Conservation (phyloP, 805 yeast species). For the Candida chauliodis region DNA sequence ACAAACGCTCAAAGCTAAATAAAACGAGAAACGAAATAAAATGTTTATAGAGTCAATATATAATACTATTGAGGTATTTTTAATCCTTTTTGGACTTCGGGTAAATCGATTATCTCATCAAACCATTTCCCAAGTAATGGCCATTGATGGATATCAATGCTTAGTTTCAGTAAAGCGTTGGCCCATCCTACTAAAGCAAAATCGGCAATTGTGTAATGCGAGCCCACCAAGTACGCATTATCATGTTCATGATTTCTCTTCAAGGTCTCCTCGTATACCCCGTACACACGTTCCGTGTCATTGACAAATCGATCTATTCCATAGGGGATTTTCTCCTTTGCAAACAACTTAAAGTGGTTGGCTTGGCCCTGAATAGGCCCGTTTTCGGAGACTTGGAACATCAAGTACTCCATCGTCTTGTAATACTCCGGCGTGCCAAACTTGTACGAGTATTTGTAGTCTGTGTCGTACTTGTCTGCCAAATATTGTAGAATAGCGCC, state of each 20-base stretch:
- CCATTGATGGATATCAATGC: constrained; percentile 32
- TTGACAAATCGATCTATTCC: constrained; percentile 47
- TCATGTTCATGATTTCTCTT: constrained; percentile 41
- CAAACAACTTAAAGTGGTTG: constrained; percentile 40
- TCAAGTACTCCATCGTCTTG: constrained; percentile 48
- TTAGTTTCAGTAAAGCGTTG: constrained; percentile 8
- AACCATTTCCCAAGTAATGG: constrained; percentile 42
- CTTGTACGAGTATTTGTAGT: constrained; percentile 41
- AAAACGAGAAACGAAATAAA: neutral
- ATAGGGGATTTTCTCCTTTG: constrained; percentile 50
- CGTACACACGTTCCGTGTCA: constrained; percentile 51
- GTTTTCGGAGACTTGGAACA: constrained; percentile 48
- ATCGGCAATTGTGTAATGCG: constrained; percentile 58
- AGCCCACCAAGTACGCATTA: constrained; percentile 50
- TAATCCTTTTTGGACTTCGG: constrained; percentile 9
- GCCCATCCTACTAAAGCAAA: constrained; percentile 48
- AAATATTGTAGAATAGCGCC: constrained; percentile 59
- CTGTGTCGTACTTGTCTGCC: constrained; percentile 56
- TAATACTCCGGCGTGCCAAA: constrained; percentile 42
- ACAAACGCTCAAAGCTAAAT: constrained; percentile 15
- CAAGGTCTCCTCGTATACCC: constrained; percentile 51
- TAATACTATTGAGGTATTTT: constrained; percentile 1
- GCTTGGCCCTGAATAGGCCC: constrained; percentile 65
- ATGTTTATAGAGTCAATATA: neutral
- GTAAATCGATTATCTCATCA: constrained; percentile 14